Evolutionary conservation across 192 early-diverging fungal genomes (phyloP), one percentile per base, ranked within the genome.

Genomic region (Rhizoclosmatium sp.): DNA sequence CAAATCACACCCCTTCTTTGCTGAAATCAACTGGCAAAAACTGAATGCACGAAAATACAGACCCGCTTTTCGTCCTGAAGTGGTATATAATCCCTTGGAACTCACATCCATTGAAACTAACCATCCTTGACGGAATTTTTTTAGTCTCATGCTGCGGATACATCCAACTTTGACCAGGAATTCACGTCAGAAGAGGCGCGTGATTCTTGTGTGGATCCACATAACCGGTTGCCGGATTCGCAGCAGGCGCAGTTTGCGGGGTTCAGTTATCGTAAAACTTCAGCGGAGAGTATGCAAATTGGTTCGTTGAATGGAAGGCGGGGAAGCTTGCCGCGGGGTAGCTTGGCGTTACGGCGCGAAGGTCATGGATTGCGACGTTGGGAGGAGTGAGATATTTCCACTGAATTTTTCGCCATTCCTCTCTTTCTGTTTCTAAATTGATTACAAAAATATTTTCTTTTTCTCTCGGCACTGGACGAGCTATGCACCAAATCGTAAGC

Each of bases 151-250:
- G 31, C 31, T 31, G 31, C 31, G 59, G 97, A 99, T 81, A 98
- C 96, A 12, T 95, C 95, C 82, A 99, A 99, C 85, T 99, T 99
- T 92, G 97, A 99, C 80, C 93, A 95, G 72, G 96, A 97, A 85
- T 99, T 99, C 78, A 99, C 97, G 4, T 92, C 93, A n/a, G 97
- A 98, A 74, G 86, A 91, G 14, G 94, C 97, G 3, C 87, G 91
- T 74, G 97, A 99, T 83, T 97, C 96, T 39, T 87, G 95, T 41
- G 91, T 93, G 3, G 90, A 96, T 40, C 90, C 90, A 69, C 78
- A 77, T 0, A 89, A 91, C 3, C 93, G 93, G 71, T 87, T 99
- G 51, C 94, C 95, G 10, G 93, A 94, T 83, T 93, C 93, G 16
- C 90, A 97, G 68, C 97, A 99, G 83, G 85, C 93, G 71, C 97